These are phyloP conservation scores for Yamagishiella unicocca DNA, from an alignment of 139 green algal species.

Conservation along the genomic window DNA sequence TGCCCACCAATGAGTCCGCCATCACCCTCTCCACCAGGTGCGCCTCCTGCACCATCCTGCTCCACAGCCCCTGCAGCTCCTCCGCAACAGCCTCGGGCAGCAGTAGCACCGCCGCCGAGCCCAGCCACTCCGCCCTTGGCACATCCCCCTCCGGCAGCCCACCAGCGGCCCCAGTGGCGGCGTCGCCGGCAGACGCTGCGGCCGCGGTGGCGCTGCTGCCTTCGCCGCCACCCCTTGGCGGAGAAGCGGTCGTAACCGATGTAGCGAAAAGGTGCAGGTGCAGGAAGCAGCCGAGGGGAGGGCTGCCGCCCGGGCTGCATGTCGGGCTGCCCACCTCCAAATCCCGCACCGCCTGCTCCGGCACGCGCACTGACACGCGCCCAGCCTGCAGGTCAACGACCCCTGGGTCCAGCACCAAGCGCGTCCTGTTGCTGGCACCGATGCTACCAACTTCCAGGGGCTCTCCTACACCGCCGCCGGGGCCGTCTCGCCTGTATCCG, in stretches of 20 bases:
- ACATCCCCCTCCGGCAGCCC: no score
- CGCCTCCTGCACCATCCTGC: not conserved
- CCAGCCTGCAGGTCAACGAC: not conserved
- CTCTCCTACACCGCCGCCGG: not conserved
- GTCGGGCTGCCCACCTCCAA: not conserved
- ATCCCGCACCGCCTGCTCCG: not conserved
- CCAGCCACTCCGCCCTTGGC: not conserved
- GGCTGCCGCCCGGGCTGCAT: not conserved
- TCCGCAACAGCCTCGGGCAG: not conserved
- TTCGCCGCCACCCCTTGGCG: not conserved
- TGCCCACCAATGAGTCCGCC: not conserved
- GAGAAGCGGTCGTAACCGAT: not conserved
- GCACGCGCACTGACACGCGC: not conserved
- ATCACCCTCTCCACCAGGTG: no score
- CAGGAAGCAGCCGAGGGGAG: not conserved
- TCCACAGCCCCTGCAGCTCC: constrained; percentile 19
- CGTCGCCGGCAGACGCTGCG: not conserved
- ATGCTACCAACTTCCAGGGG: not conserved
- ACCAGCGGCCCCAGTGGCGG: not conserved
- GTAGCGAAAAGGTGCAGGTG: not conserved
- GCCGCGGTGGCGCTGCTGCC: not conserved
- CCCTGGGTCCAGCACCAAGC: not conserved
- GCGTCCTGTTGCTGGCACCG: not conserved
- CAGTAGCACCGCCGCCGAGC: not conserved
- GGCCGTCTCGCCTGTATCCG: not conserved